Conservation (phyloP, 805 yeast genomes). For the Metschnikowia reukaufii region DNA sequence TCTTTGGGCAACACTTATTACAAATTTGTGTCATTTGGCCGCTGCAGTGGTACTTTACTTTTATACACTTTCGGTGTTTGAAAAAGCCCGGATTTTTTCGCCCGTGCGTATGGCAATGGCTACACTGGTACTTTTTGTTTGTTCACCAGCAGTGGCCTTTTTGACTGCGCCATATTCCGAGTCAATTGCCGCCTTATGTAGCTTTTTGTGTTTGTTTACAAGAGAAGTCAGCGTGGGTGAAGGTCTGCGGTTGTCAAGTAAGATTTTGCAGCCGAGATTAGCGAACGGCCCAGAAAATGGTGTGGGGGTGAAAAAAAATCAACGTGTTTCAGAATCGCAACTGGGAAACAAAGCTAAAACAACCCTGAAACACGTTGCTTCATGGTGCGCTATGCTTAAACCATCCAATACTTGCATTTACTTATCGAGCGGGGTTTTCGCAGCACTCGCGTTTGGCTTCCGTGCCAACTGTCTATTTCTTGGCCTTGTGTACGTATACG, state of each 20-base stretch:
- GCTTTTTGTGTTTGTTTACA: slow-evolving; percentile 55
- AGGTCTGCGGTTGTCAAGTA: neutral
- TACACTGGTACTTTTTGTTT: slow-evolving; percentile 43
- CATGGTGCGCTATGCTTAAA: neutral
- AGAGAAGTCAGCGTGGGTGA: slow-evolving; percentile 39
- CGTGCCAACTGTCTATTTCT: slow-evolving; percentile 76
- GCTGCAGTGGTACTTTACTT: slow-evolving; percentile 50
- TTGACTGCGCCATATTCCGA: slow-evolving; percentile 76
- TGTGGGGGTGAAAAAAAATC: neutral
- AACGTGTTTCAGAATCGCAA: neutral
- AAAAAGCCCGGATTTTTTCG: slow-evolving; percentile 21
- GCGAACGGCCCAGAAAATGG: too few species aligned
- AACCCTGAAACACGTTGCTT: neutral
- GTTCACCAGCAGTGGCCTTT: slow-evolving; percentile 84
- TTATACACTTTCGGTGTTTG: slow-evolving; percentile 40
- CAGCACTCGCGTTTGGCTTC: slow-evolving; percentile 59
- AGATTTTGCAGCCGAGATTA: slow-evolving; percentile 1
- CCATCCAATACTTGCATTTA: slow-evolving; percentile 21
- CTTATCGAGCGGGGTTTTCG: slow-evolving; percentile 50
- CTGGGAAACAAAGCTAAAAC: neutral
- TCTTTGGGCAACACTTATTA: slow-evolving; percentile 39
- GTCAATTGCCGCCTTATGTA: slow-evolving; percentile 59
- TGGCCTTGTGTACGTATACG: slow-evolving; percentile 66
- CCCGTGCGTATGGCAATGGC: slow-evolving; percentile 23
- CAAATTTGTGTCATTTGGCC: slow-evolving; percentile 53